Conservation (phyloP, 1,284 basidiomycete species). For the Ustilago cynodontis region DNA sequence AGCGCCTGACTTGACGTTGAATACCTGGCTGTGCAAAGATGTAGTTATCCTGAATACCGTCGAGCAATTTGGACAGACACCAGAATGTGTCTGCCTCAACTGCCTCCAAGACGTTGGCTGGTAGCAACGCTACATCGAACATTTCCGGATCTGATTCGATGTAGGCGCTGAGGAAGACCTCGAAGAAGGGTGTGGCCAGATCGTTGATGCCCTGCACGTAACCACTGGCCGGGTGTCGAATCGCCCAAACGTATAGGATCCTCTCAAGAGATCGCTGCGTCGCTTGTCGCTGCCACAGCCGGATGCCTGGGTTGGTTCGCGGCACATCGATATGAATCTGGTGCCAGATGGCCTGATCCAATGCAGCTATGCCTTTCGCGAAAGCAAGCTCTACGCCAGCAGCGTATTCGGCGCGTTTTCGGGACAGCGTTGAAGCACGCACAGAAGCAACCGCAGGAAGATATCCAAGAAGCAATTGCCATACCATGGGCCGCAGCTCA, state of each 20-base stretch:
- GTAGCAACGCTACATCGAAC: constrained; percentile 64
- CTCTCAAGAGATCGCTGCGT: constrained; percentile 67
- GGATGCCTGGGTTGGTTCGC: constrained; percentile 67
- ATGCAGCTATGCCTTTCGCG: constrained; percentile 74
- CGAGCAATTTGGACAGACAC: constrained; percentile 67
- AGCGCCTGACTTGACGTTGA: constrained; percentile 63
- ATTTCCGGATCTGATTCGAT: constrained; percentile 63
- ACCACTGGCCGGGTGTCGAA: constrained; percentile 68
- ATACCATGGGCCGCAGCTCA: constrained; percentile 89
- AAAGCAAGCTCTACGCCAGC: constrained; percentile 93
- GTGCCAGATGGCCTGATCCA: constrained; percentile 68
- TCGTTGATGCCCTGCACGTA: constrained; percentile 70
- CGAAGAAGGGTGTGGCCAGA: constrained; percentile 69
- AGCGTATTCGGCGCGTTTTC: constrained; percentile 92
- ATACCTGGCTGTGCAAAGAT: constrained; percentile 69
- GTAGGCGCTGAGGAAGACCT: constrained; percentile 67
- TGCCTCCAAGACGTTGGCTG: constrained; percentile 58
- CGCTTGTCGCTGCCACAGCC: constrained; percentile 66
- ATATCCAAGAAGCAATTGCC: constrained; percentile 90
- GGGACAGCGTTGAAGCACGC: constrained; percentile 80
- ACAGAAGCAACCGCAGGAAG: constrained; percentile 86
- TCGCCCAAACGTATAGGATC: constrained; percentile 69
- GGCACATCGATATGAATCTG: constrained; percentile 69
- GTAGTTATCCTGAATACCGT: constrained; percentile 70
- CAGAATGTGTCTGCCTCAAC: constrained; percentile 70